Evolutionary conservation across 2,329 filamentous ascomycete species (phyloP).

Genomic region (Graphiopsis chlorocephala): DNA sequence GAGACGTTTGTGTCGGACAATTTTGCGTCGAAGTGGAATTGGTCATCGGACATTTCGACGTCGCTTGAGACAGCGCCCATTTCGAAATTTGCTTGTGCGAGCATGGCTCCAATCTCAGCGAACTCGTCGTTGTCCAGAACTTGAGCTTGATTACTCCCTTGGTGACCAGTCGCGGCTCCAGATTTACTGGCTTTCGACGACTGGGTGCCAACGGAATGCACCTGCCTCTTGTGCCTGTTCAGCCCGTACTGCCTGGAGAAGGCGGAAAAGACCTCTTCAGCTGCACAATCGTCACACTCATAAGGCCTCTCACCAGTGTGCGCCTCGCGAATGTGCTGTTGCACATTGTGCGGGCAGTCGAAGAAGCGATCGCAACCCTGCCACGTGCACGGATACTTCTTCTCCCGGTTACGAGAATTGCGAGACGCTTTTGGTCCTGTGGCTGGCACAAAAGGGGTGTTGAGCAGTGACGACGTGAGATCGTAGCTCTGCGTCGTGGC

Average conservation of each 20-base stretch:
- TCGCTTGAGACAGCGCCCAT: background rate
- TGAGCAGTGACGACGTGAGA: background rate
- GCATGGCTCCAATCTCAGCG: background rate
- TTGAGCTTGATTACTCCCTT: background rate
- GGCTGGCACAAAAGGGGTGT: background rate
- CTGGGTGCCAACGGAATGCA: constrained; percentile 10
- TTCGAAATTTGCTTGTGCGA: background rate
- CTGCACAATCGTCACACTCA: constrained; percentile 19
- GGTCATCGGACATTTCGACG: background rate
- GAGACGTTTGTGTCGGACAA: background rate
- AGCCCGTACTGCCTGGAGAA: constrained; percentile 8
- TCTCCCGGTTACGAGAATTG: background rate
- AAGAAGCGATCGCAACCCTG: constrained; percentile 16
- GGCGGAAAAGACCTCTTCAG: background rate
- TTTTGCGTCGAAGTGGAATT: background rate
- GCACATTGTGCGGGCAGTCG: constrained; percentile 19
- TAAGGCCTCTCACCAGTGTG: constrained; percentile 21
- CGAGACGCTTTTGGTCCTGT: background rate
- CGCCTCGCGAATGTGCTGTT: constrained; percentile 23
- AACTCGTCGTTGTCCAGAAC: background rate
- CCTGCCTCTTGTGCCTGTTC: constrained; percentile 6
- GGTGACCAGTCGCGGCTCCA: too few species aligned
- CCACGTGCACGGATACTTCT: constrained; percentile 19
- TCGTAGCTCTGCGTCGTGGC: background rate
- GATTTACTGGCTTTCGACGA: background rate